Conservation (phyloP, 495 filamentous ascomycete species). For the Aspergillus haitiensis region DNA sequence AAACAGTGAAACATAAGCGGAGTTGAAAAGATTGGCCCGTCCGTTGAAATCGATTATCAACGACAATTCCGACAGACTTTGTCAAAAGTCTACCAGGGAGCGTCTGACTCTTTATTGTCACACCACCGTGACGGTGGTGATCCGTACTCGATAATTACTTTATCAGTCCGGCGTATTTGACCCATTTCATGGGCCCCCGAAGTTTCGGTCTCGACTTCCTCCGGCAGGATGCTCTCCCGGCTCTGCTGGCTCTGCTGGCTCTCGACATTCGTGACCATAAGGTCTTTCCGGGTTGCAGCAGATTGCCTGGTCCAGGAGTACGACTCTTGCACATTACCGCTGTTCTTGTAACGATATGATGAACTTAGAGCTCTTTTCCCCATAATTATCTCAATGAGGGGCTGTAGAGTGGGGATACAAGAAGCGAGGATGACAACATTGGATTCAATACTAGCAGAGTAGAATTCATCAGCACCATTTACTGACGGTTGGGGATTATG, state of each 20-base stretch:
- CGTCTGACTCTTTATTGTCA: not conserved
- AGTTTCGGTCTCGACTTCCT: not conserved
- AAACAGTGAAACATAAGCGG: too few species aligned
- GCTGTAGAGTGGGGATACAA: constrained; percentile 49
- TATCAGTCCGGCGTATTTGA: constrained; percentile 23
- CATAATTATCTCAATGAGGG: constrained; percentile 38
- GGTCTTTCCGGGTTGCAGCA: constrained; percentile 8
- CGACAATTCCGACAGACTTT: not conserved
- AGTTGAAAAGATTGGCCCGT: too few species aligned
- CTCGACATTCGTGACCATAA: constrained; percentile 10
- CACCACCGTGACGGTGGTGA: not conserved
- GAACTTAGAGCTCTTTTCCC: constrained; percentile 20
- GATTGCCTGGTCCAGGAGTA: not conserved
- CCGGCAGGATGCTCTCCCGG: constrained; percentile 20
- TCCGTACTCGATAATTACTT: constrained; percentile 26
- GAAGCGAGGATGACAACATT: constrained; percentile 50
- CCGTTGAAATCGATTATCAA: not conserved
- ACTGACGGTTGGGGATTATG: not conserved
- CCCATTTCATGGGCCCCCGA: constrained; percentile 6
- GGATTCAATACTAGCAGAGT: constrained; percentile 42
- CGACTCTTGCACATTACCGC: constrained; percentile 6
- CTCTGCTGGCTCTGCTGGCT: constrained; percentile 18
- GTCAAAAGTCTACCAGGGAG: not conserved
- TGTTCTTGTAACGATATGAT: constrained; percentile 9
- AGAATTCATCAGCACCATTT: not conserved